Evolutionary conservation across 1,284 basidiomycete genomes (phyloP).

Genomic region (Cystobasidiaceae sp.): DNA sequence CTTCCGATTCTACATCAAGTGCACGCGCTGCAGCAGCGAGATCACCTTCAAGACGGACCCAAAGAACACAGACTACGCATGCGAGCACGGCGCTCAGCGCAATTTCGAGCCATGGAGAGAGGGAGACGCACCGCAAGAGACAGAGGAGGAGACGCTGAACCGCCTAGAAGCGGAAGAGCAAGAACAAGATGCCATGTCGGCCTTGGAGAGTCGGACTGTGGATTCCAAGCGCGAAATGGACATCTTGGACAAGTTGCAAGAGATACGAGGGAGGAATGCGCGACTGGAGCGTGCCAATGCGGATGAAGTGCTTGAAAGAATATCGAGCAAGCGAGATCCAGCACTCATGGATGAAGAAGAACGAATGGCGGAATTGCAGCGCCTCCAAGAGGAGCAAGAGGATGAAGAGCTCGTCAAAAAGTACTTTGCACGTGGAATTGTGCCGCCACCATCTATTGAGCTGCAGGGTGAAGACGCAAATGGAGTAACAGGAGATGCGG

Average conservation of each 20-base stretch:
- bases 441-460: constrained; percentile 40
- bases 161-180: too few species aligned
- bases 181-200: constrained; percentile 76
- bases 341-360: constrained; percentile 56
- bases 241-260: constrained; percentile 89
- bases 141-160: too few species aligned
- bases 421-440: constrained; percentile 58
- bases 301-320: constrained; percentile 46
- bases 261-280: constrained; percentile 87
- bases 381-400: constrained; percentile 61
- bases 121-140: too few species aligned
- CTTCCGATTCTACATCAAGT: constrained; percentile 53
- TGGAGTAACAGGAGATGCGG: constrained; percentile 38
- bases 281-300: constrained; percentile 62
- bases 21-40: constrained; percentile 89
- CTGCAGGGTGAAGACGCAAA: constrained; percentile 36
- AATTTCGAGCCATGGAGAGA: constrained; percentile 93
- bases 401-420: constrained; percentile 88
- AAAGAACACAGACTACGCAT: constrained; percentile 89
- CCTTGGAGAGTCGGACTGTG: constrained; percentile 81
- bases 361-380: constrained; percentile 51
- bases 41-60: constrained; percentile 99
- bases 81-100: constrained; percentile 86
- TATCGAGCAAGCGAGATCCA: constrained; percentile 49
- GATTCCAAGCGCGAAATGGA: constrained; percentile 98